phyloP scores from a whole-genome alignment of 495 filamentous ascomycete species.

The Glonium stellatum region DNA sequence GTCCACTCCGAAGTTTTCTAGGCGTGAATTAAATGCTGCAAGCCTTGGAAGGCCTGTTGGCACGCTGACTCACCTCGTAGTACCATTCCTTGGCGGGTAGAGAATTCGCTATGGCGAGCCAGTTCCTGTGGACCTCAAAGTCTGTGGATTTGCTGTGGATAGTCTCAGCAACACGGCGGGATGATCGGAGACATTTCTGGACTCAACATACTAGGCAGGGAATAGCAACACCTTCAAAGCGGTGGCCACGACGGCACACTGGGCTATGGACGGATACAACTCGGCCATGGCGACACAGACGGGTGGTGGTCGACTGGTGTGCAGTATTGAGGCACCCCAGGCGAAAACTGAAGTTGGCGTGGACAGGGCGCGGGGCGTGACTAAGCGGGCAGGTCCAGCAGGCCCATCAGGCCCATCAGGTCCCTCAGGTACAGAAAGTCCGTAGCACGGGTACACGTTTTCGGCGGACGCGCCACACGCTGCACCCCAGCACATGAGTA shows the following conservation, averaged over 20 bases:
- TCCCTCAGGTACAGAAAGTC: too few species aligned
- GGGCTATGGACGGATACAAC: constrained; percentile 72
- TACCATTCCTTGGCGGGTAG: constrained; percentile 88
- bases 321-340: background rate
- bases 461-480: too few species aligned
- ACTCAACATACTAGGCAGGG: constrained; percentile 78
- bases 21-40: background rate
- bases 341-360: constrained; percentile 3
- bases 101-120: constrained; percentile 89
- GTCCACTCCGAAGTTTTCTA: constrained; percentile 96
- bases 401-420: too few species aligned
- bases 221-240: constrained; percentile 92
- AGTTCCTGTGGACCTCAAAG: constrained; percentile 97
- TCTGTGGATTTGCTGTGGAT: constrained; percentile 87
- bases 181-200: constrained; percentile 1
- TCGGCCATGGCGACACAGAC: constrained; percentile 59
- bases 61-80: constrained; percentile 56
- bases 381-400: background rate
- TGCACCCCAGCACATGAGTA: too few species aligned
- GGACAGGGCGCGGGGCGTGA: background rate
- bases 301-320: constrained; percentile 8
- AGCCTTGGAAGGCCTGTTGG: background rate
- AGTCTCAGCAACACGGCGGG: constrained; percentile 13
- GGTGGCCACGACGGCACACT: constrained; percentile 79
- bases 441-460: too few species aligned